These are phyloP conservation scores for Nicotiana paniculata DNA, from an alignment of 257 asterid species.

Conservation along the genomic window DNA sequence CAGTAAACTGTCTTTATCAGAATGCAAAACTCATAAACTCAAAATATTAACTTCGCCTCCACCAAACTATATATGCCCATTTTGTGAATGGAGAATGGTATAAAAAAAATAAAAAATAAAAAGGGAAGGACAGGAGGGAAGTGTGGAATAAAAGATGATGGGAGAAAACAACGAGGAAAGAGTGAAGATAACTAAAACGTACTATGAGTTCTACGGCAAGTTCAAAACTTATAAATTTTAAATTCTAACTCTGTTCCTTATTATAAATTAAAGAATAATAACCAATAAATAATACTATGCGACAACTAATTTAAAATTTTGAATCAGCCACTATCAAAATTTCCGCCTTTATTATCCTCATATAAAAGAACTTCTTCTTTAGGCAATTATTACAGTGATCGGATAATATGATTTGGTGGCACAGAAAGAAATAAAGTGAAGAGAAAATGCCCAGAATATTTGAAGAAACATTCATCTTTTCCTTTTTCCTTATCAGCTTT, in stretches of 20 bases:
- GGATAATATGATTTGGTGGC: conserved; percentile 10
- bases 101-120: too few relatives aligned
- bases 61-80: too few relatives aligned
- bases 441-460: conserved; percentile 3
- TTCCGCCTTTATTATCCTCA: conserved; percentile 7
- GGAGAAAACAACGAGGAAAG: neutral
- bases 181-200: neutral
- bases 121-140: neutral
- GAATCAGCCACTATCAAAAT: too few relatives aligned
- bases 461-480: neutral
- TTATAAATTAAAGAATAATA: too few relatives aligned
- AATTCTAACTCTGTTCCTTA: rapidly evolving
- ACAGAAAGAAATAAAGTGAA: conserved; percentile 4
- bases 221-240: too few relatives aligned
- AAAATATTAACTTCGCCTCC: too few relatives aligned
- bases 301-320: too few relatives aligned
- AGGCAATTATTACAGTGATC: conserved; percentile 15
- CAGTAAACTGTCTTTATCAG: too few relatives aligned
- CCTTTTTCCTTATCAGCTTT: neutral
- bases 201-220: rapidly evolving
- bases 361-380: conserved; percentile 5
- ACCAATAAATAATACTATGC: too few relatives aligned
- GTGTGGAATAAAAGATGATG: too few relatives aligned
- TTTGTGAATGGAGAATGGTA: too few relatives aligned
- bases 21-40: too few relatives aligned